These are phyloP conservation scores for Cucumis sativus DNA, from an alignment of 306 rosid genomes.

Conservation along the genomic window DNA sequence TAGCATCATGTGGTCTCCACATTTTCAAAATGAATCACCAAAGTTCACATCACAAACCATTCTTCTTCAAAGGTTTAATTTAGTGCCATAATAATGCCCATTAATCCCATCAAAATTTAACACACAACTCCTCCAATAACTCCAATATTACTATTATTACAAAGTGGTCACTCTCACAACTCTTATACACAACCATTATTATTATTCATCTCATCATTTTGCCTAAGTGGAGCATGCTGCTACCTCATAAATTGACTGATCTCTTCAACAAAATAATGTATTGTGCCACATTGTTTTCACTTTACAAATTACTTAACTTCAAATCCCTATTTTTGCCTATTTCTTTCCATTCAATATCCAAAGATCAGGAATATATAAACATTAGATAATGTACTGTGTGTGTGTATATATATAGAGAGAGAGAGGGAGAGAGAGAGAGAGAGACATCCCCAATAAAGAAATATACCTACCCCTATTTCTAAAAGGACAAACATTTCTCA, in stretches of 20 bases:
- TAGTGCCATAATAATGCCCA: no score
- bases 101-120: no score
- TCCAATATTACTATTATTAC: background rate
- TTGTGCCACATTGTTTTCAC: background rate
- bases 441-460: background rate
- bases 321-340: background rate
- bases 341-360: background rate
- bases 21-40: background rate
- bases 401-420: no score
- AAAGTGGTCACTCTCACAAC: background rate
- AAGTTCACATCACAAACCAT: no score
- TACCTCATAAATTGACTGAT: background rate
- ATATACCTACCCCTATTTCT: background rate
- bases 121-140: background rate
- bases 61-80: no score
- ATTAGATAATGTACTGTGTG: background rate
- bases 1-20: constrained; percentile 10
- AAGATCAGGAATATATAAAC: background rate
- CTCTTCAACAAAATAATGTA: no score
- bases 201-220: background rate
- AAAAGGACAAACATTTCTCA: background rate
- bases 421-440: no score
- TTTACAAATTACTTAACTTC: background rate
- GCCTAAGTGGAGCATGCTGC: background rate
- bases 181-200: background rate